Conservation (phyloP, 805 yeast genomes). For the Starmera amethionina region DNA sequence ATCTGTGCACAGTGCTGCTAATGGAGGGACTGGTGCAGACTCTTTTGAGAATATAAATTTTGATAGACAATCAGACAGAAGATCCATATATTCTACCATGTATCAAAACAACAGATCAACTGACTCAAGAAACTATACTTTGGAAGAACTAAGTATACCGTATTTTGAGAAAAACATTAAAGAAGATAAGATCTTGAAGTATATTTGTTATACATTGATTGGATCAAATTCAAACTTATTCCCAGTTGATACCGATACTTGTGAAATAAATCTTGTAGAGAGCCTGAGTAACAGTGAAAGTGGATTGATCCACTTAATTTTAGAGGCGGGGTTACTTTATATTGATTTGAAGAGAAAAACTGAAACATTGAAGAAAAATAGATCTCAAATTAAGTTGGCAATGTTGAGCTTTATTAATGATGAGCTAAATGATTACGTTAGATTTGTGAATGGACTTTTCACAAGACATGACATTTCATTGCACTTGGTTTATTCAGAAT, state of each 20-base stretch:
- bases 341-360: slow-evolving; percentile 29
- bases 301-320: slow-evolving; percentile 41
- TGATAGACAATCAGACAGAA: slow-evolving; percentile 27
- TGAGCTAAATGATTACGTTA: slow-evolving; percentile 32
- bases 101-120: background rate
- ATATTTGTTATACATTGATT: slow-evolving; percentile 43
- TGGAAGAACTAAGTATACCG: slow-evolving; percentile 21
- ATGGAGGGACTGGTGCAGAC: slow-evolving; percentile 20
- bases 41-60: slow-evolving; percentile 26
- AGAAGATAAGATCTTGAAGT: slow-evolving; percentile 33
- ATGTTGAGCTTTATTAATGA: slow-evolving; percentile 37
- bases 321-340: slow-evolving; percentile 69
- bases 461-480: slow-evolving; percentile 24
- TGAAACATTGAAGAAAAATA: slow-evolving; percentile 17
- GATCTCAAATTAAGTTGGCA: slow-evolving; percentile 54
- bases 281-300: slow-evolving; percentile 46
- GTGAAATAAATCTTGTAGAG: slow-evolving; percentile 33
- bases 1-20: slow-evolving; percentile 3
- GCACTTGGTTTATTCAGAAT: slow-evolving; percentile 20
- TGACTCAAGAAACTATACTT: slow-evolving; percentile 11
- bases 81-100: slow-evolving; percentile 23
- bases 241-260: slow-evolving; percentile 25
- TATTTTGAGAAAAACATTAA: slow-evolving; percentile 25
- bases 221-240: slow-evolving; percentile 55
- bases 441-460: slow-evolving; percentile 33